These are phyloP conservation scores for Synchytrium microbalum DNA, from an alignment of 371 early-diverging fungal genomes.

Conservation along the genomic window DNA sequence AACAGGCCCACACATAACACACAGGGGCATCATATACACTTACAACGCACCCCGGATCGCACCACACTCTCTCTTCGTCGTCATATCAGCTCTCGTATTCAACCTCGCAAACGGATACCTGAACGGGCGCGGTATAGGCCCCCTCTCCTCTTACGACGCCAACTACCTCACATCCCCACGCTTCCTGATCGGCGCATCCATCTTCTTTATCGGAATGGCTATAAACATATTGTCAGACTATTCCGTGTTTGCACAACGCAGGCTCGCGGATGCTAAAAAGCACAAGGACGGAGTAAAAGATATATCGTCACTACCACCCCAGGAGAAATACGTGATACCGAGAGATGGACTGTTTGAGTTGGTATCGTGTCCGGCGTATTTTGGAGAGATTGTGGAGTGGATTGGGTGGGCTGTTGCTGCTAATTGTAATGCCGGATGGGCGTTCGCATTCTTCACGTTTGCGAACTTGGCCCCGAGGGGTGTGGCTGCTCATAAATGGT, in stretches of 20 bases:
- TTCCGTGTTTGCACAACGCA: slow-evolving; percentile 15
- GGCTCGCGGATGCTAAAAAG: slow-evolving; percentile 4
- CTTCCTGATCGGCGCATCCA: slow-evolving; percentile 14
- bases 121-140: slow-evolving; percentile 13
- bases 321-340: slow-evolving; percentile 23
- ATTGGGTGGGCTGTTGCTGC: slow-evolving; percentile 25
- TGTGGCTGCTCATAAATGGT: slow-evolving; percentile 23
- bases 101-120: slow-evolving; percentile 19
- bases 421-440: slow-evolving; percentile 8
- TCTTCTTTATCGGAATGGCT: slow-evolving; percentile 20
- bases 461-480: slow-evolving; percentile 27
- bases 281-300: slow-evolving; percentile 6
- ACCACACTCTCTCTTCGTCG: slow-evolving; percentile 5
- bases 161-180: neutral
- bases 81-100: slow-evolving; percentile 12
- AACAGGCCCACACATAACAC: too few relatives aligned
- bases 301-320: neutral
- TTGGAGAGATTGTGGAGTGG: slow-evolving; percentile 34
- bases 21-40: slow-evolving; percentile 13
- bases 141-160: neutral
- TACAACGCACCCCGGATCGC: slow-evolving; percentile 15
- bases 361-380: slow-evolving; percentile 27
- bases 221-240: slow-evolving; percentile 24
- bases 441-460: slow-evolving; percentile 20
- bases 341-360: slow-evolving; percentile 19